Evolutionary conservation across 108 stramenopile species (phyloP).

Genomic region (Epipyxis sp.): DNA sequence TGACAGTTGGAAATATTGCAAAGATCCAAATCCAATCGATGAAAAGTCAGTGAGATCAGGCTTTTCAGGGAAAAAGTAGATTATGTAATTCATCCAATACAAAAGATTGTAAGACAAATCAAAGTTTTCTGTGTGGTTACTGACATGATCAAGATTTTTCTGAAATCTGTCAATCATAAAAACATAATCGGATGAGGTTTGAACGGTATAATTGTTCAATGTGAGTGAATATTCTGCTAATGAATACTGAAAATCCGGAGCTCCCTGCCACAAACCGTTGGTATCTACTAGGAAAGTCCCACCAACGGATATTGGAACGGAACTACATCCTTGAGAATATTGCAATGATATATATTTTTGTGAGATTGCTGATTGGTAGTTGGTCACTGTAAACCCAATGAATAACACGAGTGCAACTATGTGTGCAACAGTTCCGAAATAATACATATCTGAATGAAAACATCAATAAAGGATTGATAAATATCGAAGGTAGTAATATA

Average conservation of each 20-base stretch:
- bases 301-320: conserved; percentile 16
- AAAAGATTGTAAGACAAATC: conserved; percentile 1
- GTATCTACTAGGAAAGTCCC: neutral
- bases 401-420: neutral
- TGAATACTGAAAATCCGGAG: neutral
- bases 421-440: conserved; percentile 11
- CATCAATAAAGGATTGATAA: neutral
- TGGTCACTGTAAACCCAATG: neutral
- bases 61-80: neutral
- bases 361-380: neutral
- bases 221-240: neutral
- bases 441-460: conserved; percentile 12
- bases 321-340: neutral
- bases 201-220: neutral
- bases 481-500: neutral
- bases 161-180: neutral
- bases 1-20: conserved; percentile 17
- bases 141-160: neutral
- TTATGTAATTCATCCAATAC: neutral
- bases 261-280: neutral
- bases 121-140: neutral
- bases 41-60: neutral
- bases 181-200: neutral
- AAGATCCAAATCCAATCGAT: neutral
- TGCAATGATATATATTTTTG: conserved; percentile 15